These are phyloP conservation scores for Arachnomyces sp. DNA, from an alignment of 2,329 filamentous ascomycete species.

Conservation along the genomic window DNA sequence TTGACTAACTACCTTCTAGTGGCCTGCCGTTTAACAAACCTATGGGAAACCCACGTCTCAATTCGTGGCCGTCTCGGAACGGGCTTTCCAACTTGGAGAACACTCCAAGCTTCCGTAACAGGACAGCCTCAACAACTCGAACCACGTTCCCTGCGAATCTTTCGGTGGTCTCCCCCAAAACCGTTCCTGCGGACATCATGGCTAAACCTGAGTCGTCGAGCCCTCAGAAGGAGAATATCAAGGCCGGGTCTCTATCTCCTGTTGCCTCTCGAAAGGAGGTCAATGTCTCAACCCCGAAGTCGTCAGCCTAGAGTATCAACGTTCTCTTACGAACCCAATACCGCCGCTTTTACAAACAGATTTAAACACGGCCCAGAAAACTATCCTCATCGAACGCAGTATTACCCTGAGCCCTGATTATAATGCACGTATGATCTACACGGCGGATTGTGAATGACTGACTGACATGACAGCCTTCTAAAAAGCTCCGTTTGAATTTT, in stretches of 20 bases:
- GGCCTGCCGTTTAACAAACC: constrained; percentile 33
- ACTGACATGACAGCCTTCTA: too few relatives aligned
- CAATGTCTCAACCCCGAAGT: constrained; percentile 27
- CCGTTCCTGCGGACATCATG: constrained; percentile 22
- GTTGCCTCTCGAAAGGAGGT: constrained; percentile 33
- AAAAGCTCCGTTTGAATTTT: too few relatives aligned
- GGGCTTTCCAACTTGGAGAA: constrained; percentile 32
- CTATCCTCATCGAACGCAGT: too few relatives aligned
- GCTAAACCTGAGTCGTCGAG: constrained; percentile 31
- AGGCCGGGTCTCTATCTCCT: constrained; percentile 31
- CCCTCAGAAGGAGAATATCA: constrained; percentile 33
- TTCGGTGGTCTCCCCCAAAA: constrained; percentile 30
- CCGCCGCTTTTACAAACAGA: too few relatives aligned
- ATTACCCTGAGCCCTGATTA: too few relatives aligned
- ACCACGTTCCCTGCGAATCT: constrained; percentile 25
- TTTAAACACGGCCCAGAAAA: too few relatives aligned
- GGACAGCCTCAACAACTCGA: constrained; percentile 18
- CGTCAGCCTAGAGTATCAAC: constrained; percentile 18
- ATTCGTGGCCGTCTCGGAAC: constrained; percentile 31
- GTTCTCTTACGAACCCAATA: too few relatives aligned
- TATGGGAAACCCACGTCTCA: constrained; percentile 25
- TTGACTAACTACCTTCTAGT: constrained; percentile 27
- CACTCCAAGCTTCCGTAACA: constrained; percentile 28
- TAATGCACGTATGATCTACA: too few relatives aligned
- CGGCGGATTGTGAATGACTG: too few relatives aligned